Base-by-base conservation (phyloP, 176 grass and related monocot genomes). In the Leersia perrieri region DNA sequence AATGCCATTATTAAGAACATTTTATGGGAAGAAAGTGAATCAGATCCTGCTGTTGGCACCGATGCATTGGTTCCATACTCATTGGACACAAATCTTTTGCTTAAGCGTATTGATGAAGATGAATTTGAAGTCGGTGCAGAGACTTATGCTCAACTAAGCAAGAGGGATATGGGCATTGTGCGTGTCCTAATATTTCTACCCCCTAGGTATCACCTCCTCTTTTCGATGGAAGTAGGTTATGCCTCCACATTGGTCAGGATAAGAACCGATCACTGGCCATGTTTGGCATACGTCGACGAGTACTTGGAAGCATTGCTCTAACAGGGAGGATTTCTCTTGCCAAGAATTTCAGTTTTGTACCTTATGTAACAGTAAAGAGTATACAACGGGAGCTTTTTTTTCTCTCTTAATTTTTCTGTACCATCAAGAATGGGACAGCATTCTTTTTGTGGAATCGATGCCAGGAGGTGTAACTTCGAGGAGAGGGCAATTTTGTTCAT, bases 231-330 rank as follows among this genome's bases (percentile, higher is more conserved):
- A 87, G 83, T 98, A 73, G 88, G 92, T 15, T 70, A 68, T 79
- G 74, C 75, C 33, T 93, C 95, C 3, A 98, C 95, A 33, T 83
- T 98, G 81, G 86, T 94, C 61, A 85, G 92, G 66, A 95, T 98
- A 61, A 88, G 95, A 82, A 98, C 92, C 12, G 92, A 98, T 82
- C 92, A 98, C 36, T 98, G 95, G 95, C 95, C 95, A 86, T 98
- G 90, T 79, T 88, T 98, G 40, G 95, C 95, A 81, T 98, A 93
- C 31, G 88, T 98, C 27, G 95, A 98, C 42, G 95, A 98, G 78
- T 98, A 91, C 68, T 91, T 98, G 83, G 95, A 98, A 85, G 88
- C 90, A n/a, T 80, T 98, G 77, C 79, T 98, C 73, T 85, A 73
- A 67, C 81, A 84, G 60, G 72, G 78, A 81, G 51, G 66, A 64